Evolutionary conservation across 345 rosid species (phyloP).

Genomic region (Citrus mangshanensis): DNA sequence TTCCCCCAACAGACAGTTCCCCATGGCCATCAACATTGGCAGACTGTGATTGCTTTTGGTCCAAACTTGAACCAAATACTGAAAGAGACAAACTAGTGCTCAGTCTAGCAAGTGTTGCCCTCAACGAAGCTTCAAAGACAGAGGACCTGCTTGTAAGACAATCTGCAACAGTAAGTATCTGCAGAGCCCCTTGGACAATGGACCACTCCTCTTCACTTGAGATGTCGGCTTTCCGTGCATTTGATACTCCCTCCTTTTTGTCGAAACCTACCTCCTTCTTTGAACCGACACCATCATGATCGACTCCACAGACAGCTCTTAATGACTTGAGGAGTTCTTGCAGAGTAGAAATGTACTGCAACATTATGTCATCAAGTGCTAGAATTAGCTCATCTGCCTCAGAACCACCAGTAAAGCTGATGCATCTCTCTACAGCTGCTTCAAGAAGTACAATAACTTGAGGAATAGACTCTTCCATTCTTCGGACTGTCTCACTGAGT

Average conservation of each 20-base stretch:
- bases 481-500: slow-evolving; percentile 93
- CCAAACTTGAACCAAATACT: slow-evolving; percentile 64
- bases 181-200: slow-evolving; percentile 92
- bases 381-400: slow-evolving; percentile 95
- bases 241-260: slow-evolving; percentile 66
- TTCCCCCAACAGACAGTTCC: slow-evolving; percentile 57
- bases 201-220: slow-evolving; percentile 99
- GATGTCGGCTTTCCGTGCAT: slow-evolving; percentile 58
- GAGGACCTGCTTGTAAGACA: slow-evolving; percentile 93
- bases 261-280: slow-evolving; percentile 55
- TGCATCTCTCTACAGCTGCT: slow-evolving; percentile 94
- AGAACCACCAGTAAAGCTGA: slow-evolving; percentile 90
- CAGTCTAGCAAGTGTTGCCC: slow-evolving; percentile 88
- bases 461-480: slow-evolving; percentile 99
- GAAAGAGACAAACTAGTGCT: slow-evolving; percentile 83
- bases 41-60: slow-evolving; percentile 61
- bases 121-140: slow-evolving; percentile 89
- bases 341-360: slow-evolving; percentile 85
- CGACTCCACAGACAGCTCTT: slow-evolving; percentile 89
- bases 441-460: slow-evolving; percentile 90
- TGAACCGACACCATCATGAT: slow-evolving; percentile 48
- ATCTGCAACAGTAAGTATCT: slow-evolving; percentile 93
- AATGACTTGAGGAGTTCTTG: slow-evolving; percentile 93
- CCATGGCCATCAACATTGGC: slow-evolving; percentile 44
- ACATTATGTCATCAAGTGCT: slow-evolving; percentile 86